Conservation (phyloP, 129 eudicot genomes). For the Flaveria robusta region DNA sequence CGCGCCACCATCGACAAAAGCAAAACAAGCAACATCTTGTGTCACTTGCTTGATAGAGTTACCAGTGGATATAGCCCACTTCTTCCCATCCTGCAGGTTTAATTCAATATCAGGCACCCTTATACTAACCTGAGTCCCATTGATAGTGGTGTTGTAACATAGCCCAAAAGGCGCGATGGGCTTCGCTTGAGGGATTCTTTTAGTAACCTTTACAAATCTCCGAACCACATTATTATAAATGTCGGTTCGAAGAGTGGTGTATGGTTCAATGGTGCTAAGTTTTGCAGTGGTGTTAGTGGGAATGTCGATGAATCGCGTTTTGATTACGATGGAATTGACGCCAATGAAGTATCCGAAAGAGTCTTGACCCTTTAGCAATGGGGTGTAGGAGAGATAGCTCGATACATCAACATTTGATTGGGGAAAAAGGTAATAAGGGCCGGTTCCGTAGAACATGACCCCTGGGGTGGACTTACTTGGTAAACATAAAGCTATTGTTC, state of each 20-base stretch:
- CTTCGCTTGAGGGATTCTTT: constrained; percentile 31
- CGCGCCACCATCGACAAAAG: constrained; percentile 47
- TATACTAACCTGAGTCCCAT: constrained; percentile 24
- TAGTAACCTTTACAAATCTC: constrained; percentile 32
- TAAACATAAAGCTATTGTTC: constrained; percentile 40
- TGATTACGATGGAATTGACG: constrained; percentile 34
- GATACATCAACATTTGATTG: constrained; percentile 26
- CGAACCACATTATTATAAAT: constrained; percentile 31
- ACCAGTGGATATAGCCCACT: constrained; percentile 41
- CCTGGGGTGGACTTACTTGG: constrained; percentile 41
- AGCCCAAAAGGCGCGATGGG: constrained; percentile 41
- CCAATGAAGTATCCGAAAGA: constrained; percentile 38
- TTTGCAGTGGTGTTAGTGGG: constrained; percentile 17
- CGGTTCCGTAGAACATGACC: constrained; percentile 45
- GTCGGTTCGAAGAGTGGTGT: constrained; percentile 40
- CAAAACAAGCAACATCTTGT: constrained; percentile 43
- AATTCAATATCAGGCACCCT: constrained; percentile 42
- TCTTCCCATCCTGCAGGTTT: constrained; percentile 28
- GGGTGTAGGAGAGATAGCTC: constrained; percentile 36
- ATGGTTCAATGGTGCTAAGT: constrained; percentile 43
- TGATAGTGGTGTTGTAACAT: constrained; percentile 28
- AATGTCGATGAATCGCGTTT: constrained; percentile 19
- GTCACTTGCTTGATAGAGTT: constrained; percentile 43
- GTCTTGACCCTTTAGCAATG: constrained; percentile 22
- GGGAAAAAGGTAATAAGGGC: constrained; percentile 43